Base-by-base conservation (phyloP, 495 filamentous ascomycete species). In the Annulohypoxylon moriforme region DNA sequence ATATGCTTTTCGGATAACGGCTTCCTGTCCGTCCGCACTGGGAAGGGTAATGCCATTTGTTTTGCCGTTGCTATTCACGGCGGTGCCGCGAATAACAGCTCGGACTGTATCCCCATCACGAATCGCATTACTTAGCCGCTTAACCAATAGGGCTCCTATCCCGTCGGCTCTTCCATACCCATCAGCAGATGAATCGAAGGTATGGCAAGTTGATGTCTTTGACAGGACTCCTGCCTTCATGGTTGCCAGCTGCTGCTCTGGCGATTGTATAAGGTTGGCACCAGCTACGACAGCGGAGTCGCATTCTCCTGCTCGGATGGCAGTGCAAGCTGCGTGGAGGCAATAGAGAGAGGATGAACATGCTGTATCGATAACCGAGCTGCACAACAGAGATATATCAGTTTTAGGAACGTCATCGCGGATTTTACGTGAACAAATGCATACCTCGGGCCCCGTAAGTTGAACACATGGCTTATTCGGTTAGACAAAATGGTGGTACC, bases 281-380 rank as follows among this genome's bases (percentile, higher is more conserved):
- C 77, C 79, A 1, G 76, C 79, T 8, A 82, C 81, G 14, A 86
- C 67, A 6, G 82, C 80, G 8, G 36, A 46, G 6, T 73, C 63
- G 29, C 77, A 81, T 22, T 86, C 83, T 4, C 75, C 72, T 25
- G 22, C 70, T 24, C 71, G 56, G 5, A 86, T 36, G 2, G 79
- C 81, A 46, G 74, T 72, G 3, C 73, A 60, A n/a, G 78, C 79
- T 29, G 42, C 33, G 60, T 84, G 78, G 1, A 81, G 50, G 0
- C 76, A 76, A 9, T 82, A 74, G 1, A 87, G 55, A 20, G 76
- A 81, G 0, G 81, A 82, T 3, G 81, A 84, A 31, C 84, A 88
- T 0, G 84, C 85, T 0, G 84, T 87, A 53, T 87, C 83, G 1
- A 87, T 74, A 0, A 81, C 83, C 74, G 86, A 75, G 0, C 78